Evolutionary conservation across 2,329 filamentous ascomycete genomes (phyloP).

Genomic region (Claviceps fusiformis): DNA sequence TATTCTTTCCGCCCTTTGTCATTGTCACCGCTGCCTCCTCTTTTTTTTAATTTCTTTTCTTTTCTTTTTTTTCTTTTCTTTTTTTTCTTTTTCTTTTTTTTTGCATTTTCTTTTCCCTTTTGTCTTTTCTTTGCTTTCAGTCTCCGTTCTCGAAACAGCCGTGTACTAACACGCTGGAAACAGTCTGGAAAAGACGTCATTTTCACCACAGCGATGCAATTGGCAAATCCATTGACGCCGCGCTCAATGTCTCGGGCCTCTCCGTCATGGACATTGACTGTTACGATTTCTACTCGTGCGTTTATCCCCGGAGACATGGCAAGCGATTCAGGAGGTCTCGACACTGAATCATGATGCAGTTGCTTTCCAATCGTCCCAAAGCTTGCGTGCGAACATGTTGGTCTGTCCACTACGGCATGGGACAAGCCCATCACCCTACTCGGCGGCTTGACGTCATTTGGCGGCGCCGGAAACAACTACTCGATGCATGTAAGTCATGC

Average conservation of each 20-base stretch:
- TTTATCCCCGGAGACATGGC: neutral
- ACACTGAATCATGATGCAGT: slow-evolving; percentile 17
- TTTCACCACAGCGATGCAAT: slow-evolving; percentile 46
- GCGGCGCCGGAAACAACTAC: slow-evolving; percentile 59
- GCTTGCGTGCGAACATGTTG: slow-evolving; percentile 46
- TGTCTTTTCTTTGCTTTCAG: too few species aligned
- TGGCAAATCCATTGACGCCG: slow-evolving; percentile 40
- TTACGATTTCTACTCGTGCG: slow-evolving; percentile 49
- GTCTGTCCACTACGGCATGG: slow-evolving; percentile 30
- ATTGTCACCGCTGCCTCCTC: too few species aligned
- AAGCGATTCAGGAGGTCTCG: neutral
- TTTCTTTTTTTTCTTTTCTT: neutral
- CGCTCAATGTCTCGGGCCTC: slow-evolving; percentile 33
- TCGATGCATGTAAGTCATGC: slow-evolving; percentile 44
- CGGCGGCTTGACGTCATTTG: slow-evolving; percentile 54
- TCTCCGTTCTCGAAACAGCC: neutral
- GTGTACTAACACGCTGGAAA: neutral
- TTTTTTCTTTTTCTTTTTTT: neutral
- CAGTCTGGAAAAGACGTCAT: slow-evolving; percentile 49
- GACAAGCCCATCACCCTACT: slow-evolving; percentile 45
- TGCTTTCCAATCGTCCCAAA: slow-evolving; percentile 61
- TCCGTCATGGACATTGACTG: slow-evolving; percentile 39
- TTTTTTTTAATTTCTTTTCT: neutral
- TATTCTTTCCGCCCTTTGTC: too few species aligned
- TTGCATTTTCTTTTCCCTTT: too few species aligned